Evolutionary conservation across 345 rosid species (phyloP).

Genomic region (Salix udensis): DNA sequence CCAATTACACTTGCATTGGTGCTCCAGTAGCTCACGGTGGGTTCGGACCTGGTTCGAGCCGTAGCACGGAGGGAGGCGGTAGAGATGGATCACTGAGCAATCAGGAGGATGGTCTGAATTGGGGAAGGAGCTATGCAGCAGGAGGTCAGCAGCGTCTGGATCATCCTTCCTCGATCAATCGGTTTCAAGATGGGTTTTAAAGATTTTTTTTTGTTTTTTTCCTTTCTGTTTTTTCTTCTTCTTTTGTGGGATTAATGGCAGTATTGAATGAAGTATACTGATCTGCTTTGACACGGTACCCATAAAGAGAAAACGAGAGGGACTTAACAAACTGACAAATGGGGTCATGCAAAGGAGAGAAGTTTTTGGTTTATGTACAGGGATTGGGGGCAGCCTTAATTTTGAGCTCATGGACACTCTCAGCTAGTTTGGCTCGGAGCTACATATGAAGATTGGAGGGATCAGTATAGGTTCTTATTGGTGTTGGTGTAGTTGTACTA

Average conservation of each 20-base stretch:
- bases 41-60: slow-evolving; percentile 26
- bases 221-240: slow-evolving; percentile 7
- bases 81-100: slow-evolving; percentile 45
- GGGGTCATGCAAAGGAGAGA: slow-evolving; percentile 41
- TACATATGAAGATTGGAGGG: slow-evolving; percentile 24
- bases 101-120: slow-evolving; percentile 43
- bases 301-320: slow-evolving; percentile 35
- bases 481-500: slow-evolving; percentile 20
- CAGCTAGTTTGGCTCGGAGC: slow-evolving; percentile 76
- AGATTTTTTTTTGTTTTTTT: slow-evolving; percentile 7
- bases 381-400: slow-evolving; percentile 49
- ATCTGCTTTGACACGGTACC: slow-evolving; percentile 39
- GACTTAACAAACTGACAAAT: slow-evolving; percentile 58
- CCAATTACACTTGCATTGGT: slow-evolving; percentile 71
- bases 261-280: slow-evolving; percentile 15
- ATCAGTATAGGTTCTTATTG: slow-evolving; percentile 12
- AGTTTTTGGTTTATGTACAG: slow-evolving; percentile 53
- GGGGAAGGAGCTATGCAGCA: slow-evolving; percentile 38
- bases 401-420: slow-evolving; percentile 64
- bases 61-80: slow-evolving; percentile 29
- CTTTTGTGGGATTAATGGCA: slow-evolving; percentile 7
- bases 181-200: slow-evolving; percentile 63
- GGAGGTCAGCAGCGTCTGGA: slow-evolving; percentile 35
- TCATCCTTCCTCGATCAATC: slow-evolving; percentile 43
- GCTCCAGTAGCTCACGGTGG: slow-evolving; percentile 55